Evolutionary conservation across 1,284 basidiomycete species (phyloP).

Genomic region (Cryptococcus sp.): DNA sequence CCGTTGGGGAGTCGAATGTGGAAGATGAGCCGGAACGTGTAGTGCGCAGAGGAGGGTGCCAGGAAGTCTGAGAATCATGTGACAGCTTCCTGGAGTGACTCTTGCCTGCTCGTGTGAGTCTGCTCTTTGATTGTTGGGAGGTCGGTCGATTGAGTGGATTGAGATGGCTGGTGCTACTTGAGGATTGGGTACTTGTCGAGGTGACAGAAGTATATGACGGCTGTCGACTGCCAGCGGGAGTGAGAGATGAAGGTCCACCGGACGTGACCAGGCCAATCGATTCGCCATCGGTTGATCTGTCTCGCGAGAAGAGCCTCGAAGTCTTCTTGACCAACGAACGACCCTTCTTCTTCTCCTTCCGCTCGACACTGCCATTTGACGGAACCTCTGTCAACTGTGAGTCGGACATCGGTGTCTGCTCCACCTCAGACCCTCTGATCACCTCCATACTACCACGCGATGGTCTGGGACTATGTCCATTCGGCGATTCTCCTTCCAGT

Average conservation of each 20-base stretch:
- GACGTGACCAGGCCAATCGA: conserved; percentile 5
- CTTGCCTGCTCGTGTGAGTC: conserved; percentile 14
- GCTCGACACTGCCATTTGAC: conserved; percentile 21
- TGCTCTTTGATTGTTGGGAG: conserved; percentile 18
- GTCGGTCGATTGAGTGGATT: conserved; percentile 22
- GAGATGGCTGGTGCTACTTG: conserved; percentile 13
- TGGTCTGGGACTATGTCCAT: background rate
- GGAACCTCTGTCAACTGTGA: conserved; percentile 30
- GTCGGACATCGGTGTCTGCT: conserved; percentile 13
- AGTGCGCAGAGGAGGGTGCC: conserved; percentile 22
- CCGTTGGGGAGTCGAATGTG: conserved; percentile 23
- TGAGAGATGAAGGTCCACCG: conserved; percentile 17
- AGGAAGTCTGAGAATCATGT: conserved; percentile 38
- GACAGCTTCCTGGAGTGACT: conserved; percentile 30
- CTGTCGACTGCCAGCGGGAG: conserved; percentile 31
- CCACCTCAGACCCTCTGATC: background rate
- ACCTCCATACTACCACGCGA: conserved; percentile 1
- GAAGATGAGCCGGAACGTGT: conserved; percentile 31
- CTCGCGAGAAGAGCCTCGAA: conserved; percentile 41
- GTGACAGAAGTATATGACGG: conserved; percentile 39
- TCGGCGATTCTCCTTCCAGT: conserved; percentile 23
- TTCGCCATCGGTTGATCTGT: conserved; percentile 18
- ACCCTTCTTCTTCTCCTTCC: conserved; percentile 35
- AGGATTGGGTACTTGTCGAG: conserved; percentile 32
- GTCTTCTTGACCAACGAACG: conserved; percentile 48